Base-by-base conservation (phyloP, 495 filamentous ascomycete genomes). In the Lophiotrema nucula region DNA sequence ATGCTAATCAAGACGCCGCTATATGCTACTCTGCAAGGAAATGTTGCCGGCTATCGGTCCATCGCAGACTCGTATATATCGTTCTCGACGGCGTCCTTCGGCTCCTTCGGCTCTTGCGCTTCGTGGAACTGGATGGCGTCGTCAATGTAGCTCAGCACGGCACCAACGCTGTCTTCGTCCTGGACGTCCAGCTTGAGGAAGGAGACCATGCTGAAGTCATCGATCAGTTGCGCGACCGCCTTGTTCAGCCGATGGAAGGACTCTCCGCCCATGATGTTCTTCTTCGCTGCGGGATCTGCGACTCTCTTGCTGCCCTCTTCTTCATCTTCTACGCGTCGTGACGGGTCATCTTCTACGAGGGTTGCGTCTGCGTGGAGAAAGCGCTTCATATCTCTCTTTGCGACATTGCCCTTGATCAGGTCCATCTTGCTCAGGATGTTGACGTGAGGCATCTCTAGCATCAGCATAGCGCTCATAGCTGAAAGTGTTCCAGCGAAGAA, bases 371-470 rank as follows among this genome's bases (percentile, higher is more conserved):
- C 90, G 51, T 90, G 87, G 45, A 92, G 73, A 65, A 95, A 98
- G 1, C 88, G 77, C 75, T 91, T 93, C 24, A 98, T 69, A 64
- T 96, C 90, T 69, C 84, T 84, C 65, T 87, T 86, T 1, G 85
- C 78, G 3, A 97, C 80, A 70, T 87, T 88, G 27, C 87, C 89
- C 62, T 88, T 90, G 51, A 97, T 81, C 47, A 97, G 83, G 69
- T 97, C 93, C 92, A 98, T 96, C 78, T 98, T 98, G 58, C 83
- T 90, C 60, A 98, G 77, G 51, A 97, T 84, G 67, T 97, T 97
- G 66, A 98, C 76, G 67, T 98, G 93, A 2, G 93, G 93, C 58
- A 97, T 82, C 74, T 96, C 93, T 41, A 98, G 79, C 90, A 97
- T 91, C 60, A 97, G 82, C 93, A 98, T 98, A 28, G 93, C 92